Base-by-base conservation (phyloP, 768 basidiomycete species). In the Termitomyces heimii region DNA sequence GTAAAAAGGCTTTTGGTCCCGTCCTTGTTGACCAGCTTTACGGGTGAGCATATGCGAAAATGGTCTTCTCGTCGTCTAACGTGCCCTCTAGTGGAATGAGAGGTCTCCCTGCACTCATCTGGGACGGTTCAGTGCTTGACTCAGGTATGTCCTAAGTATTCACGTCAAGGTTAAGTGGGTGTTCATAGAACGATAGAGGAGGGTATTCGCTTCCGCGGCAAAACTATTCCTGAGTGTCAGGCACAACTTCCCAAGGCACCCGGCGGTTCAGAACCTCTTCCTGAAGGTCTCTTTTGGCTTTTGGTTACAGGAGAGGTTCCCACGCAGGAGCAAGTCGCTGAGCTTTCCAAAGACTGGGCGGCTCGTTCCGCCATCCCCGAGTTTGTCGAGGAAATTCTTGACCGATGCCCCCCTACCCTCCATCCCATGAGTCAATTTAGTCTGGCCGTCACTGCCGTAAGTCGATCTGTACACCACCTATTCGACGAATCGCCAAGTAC, bases 401-500 rank as follows among this genome's bases (percentile, higher is more conserved):
- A 98, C 77, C 76, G 94, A 71, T 93, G 91, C 74, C 91, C 91
- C 20, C 86, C 89, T 51, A 95, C 94, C 16, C 83, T 98, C 45
- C 96, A 98, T 73, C 96, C 96, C 62, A 98, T 98, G 96, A 94
- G 90, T 73, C 96, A 98, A 76, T 97, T 98, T 77, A 89, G 89
- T 70, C 77, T 97, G 68, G 95, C 95, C 58, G 92, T 96, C 64
- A 98, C 95, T 62, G 94, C 96, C 31, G 89, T 90, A 69, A 44
- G 82, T 73, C 22, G 13, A 24, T n/a, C 10, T 35, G 5, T 20
- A 29, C 24, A 34, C 1, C n/a, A 14, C 32, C 13, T 48, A 35
- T 18, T 51, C 0, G 31, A 49, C 45, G 2, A 46, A 59, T 60
- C 49, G 35, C 26, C 28, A 43, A 56, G 49, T 42, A 60, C 35